These are phyloP conservation scores for Carex pumila DNA, from an alignment of 176 grass and related monocot species.

Conservation along the genomic window DNA sequence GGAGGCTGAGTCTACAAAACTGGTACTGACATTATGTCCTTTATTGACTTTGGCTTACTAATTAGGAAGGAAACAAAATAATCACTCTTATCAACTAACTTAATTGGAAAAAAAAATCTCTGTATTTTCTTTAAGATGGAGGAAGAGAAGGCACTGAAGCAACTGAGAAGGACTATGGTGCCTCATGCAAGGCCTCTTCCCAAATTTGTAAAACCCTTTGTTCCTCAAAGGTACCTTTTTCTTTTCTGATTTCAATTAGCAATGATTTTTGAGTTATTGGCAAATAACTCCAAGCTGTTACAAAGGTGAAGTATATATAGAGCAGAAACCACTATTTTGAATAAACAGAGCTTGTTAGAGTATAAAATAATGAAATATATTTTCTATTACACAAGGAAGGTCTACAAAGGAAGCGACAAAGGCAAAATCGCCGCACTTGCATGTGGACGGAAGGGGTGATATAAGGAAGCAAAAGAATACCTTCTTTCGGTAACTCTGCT, in stretches of 20 bases:
- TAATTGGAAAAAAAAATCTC: neutral
- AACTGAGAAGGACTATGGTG: constrained; percentile 77
- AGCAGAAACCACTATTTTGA: neutral
- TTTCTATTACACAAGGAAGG: constrained; percentile 13
- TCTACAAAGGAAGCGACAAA: constrained; percentile 64
- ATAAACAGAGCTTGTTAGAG: neutral
- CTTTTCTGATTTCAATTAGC: neutral
- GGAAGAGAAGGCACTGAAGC: constrained; percentile 92
- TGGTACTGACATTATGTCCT: constrained; percentile 29
- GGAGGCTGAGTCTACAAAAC: constrained; percentile 66
- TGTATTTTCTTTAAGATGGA: constrained; percentile 48
- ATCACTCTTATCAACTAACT: neutral
- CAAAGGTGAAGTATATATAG: no score
- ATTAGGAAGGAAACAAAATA: neutral
- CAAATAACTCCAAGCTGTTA: neutral
- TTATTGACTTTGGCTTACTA: neutral
- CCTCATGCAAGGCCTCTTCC: constrained; percentile 80
- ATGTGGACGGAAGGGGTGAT: constrained; percentile 48
- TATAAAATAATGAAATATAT: no score
- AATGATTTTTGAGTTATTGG: neutral
- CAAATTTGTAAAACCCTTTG: constrained; percentile 75
- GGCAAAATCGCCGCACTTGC: constrained; percentile 58
- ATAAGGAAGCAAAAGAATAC: constrained; percentile 27
- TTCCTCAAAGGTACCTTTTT: constrained; percentile 56
- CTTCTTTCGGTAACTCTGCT: constrained; percentile 59